Base-by-base conservation (phyloP, 805 yeast species). In the Vanderwaltozyma yarrowii region DNA sequence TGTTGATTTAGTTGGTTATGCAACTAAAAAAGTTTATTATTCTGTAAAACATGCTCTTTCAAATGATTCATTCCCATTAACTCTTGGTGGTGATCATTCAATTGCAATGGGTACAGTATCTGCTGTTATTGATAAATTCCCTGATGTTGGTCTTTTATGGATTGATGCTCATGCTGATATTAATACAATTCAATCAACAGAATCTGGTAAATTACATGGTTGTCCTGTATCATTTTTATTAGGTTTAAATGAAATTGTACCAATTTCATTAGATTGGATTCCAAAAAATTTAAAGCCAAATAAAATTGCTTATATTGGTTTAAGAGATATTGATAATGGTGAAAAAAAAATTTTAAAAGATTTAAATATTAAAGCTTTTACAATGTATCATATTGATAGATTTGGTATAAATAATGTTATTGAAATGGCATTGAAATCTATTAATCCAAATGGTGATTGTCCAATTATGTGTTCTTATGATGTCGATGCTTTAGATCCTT, bases 161-260 rank as follows among this genome's bases (percentile, higher is more conserved):
- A 80, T 89, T 50, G 98, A 89, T 63, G 98, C 98, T 0, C 98
- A 89, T 60, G 96, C 97, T 15, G 98, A 89, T 60, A 80, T 92
- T 58, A 92, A 92, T 67, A 81, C 96, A 1, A 84, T 95, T 10
- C 67, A 69, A 26, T 76, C 86, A 8, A 78, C 96, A 2, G 80
- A 73, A 21, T 76, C 89, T 7, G 97, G 97, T 30, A 92, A 89
- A 61, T 69, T 89, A 50, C 98, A 89, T 60, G 98, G 98, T 5
- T 88, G 96, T 60, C 98, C 98, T 2, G 86, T 89, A 26, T 76
- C 95, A 3, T 92, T 92, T 57, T 67, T 89, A 40, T 68, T 87
- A 74, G 96, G 96, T 2, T 66, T 88, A 38, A 85, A 82, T 47
- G 32, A 36, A 36, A 28, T 14, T n/a, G 63, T 50, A 46, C 39